Percentiles rank a stretch among this genome's conserved stretches.
These are phyloP conservation scores for Gonapodya prolifera DNA, from an alignment of 192 early-diverging fungal species.

Conservation along the genomic window DNA sequence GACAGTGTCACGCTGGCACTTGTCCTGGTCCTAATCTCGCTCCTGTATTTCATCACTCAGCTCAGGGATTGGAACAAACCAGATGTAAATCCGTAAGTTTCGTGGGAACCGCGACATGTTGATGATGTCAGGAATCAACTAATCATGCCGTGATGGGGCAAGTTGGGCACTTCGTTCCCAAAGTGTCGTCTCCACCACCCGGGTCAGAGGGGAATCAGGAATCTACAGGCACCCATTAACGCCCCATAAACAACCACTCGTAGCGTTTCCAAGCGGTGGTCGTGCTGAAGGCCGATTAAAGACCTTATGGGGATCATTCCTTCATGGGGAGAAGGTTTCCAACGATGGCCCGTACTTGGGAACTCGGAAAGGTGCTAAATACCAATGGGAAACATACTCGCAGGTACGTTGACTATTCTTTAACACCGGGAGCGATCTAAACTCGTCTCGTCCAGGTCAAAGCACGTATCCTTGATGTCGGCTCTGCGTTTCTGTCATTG, in stretches of 20 bases:
- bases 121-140: not conserved
- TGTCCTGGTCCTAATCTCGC: not conserved
- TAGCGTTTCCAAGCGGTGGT: not conserved
- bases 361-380: not conserved
- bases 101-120: not conserved
- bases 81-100: not conserved
- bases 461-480: not conserved
- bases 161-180: not conserved
- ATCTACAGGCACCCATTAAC: not conserved
- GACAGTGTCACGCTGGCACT: not conserved
- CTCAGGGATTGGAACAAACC: not conserved
- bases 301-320: not conserved
- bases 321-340: not conserved
- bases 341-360: not conserved
- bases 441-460: too few relatives aligned
- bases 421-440: too few relatives aligned
- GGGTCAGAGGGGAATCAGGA: not conserved
- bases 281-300: not conserved
- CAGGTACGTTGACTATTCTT: too few relatives aligned
- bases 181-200: not conserved
- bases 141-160: too few relatives aligned
- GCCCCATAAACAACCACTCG: not conserved
- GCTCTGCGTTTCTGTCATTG: not conserved
- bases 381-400: not conserved
- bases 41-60: not conserved